A percentile compares a stretch with the other conserved stretches of the same genome.
phyloP scores from a whole-genome alignment of 1,284 basidiomycete genomes.

The Malassezia globosa region DNA sequence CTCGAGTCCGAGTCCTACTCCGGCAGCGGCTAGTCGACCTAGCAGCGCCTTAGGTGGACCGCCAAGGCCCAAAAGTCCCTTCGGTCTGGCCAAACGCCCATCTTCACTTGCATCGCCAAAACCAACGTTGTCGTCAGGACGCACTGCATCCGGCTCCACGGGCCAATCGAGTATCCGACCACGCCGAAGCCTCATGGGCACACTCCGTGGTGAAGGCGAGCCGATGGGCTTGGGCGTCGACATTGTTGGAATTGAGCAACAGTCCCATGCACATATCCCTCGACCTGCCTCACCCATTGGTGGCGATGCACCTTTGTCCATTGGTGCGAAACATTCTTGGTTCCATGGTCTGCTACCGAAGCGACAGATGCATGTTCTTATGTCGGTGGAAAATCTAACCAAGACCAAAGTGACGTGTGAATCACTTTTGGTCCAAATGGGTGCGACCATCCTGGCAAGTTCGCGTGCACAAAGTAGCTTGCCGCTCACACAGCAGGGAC shows the following conservation, averaged over 20 bases:
- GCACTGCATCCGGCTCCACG: not conserved
- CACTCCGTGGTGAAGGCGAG: slow-evolving; percentile 4
- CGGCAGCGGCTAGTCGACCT: no score
- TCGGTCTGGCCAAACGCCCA: not conserved
- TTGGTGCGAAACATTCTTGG: slow-evolving; percentile 61
- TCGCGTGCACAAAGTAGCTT: slow-evolving; percentile 5
- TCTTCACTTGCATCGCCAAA: not conserved
- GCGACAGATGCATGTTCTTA: slow-evolving; percentile 54
- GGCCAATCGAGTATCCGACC: not conserved
- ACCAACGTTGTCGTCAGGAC: not conserved
- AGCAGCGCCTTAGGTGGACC: not conserved
- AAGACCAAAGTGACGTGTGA: slow-evolving; percentile 59
- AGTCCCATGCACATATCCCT: not conserved
- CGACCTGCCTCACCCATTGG: slow-evolving; percentile 13
- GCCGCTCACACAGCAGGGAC: slow-evolving; percentile 25
- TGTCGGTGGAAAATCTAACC: slow-evolving; percentile 51
- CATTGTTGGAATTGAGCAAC: not conserved
- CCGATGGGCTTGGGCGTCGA: slow-evolving; percentile 3
- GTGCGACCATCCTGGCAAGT: slow-evolving; percentile 8
- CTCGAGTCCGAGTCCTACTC: no score
- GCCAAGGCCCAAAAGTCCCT: not conserved
- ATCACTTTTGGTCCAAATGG: slow-evolving; percentile 54
- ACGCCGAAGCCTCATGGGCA: slow-evolving; percentile 4
- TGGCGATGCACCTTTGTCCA: slow-evolving; percentile 1
- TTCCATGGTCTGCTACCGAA: slow-evolving; percentile 78